Percentiles rank a stretch among this genome's conserved stretches.
Conservation (phyloP, 805 yeast species). For the Ogataea methylovora region DNA sequence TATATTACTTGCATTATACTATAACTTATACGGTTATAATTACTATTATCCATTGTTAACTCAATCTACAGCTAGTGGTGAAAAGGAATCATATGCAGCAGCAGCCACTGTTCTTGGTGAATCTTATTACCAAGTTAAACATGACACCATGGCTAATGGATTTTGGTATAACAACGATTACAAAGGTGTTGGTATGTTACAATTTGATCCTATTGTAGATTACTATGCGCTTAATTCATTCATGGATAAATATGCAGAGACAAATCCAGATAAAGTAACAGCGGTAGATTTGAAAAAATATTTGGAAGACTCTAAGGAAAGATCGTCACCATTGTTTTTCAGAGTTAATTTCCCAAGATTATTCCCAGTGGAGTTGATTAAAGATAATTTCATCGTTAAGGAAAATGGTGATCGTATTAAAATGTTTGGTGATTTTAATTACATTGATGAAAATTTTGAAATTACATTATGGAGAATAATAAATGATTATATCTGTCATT, state of each 20-base stretch:
- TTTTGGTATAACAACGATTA: constrained; percentile 28
- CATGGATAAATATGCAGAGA: constrained; percentile 11
- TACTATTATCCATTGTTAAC: constrained; percentile 33
- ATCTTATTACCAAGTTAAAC: constrained; percentile 39
- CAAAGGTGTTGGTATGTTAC: constrained; percentile 46
- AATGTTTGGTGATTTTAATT: constrained; percentile 17
- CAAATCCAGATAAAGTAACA: constrained; percentile 12
- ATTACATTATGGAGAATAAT: constrained; percentile 21
- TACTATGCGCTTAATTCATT: constrained; percentile 17
- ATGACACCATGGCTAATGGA: constrained; percentile 41
- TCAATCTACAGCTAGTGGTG: constrained; percentile 32
- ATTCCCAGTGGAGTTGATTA: constrained; percentile 23
- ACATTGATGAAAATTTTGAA: constrained; percentile 15
- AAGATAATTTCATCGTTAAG: constrained; percentile 18
- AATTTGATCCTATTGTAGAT: constrained; percentile 43
- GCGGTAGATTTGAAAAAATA: constrained; percentile 12
- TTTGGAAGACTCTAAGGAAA: constrained; percentile 15
- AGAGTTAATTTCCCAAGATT: constrained; percentile 26
- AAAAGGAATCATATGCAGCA: constrained; percentile 45
- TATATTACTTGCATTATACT: constrained; percentile 38
- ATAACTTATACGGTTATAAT: constrained; percentile 39
- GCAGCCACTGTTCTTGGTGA: constrained; percentile 36
- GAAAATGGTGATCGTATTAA: constrained; percentile 24
- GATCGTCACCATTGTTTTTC: constrained; percentile 20
- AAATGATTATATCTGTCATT: constrained; percentile 24